Evolutionary conservation across 352 stramenopile genomes (phyloP).

Genomic region (Phytopythium oedochilum): DNA sequence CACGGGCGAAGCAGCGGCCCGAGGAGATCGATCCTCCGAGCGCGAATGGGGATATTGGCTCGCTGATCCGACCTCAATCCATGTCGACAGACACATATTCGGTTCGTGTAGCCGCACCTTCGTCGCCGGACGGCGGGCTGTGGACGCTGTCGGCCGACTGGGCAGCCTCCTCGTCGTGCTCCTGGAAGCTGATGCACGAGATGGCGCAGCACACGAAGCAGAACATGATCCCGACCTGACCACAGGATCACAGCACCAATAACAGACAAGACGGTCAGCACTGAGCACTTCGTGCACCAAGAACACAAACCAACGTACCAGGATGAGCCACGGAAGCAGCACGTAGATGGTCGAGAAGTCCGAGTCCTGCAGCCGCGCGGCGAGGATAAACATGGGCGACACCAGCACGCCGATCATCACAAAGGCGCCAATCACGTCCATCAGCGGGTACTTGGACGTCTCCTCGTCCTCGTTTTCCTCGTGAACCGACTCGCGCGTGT

Average conservation of each 20-base stretch:
- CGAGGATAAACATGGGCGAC: conserved; percentile 80
- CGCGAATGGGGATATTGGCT: not conserved
- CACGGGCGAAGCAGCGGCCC: not conserved
- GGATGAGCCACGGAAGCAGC: conserved; percentile 76
- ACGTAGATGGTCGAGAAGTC: conserved; percentile 81
- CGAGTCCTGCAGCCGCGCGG: conserved; percentile 58
- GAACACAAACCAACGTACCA: conserved; percentile 41
- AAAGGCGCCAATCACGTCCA: conserved; percentile 54
- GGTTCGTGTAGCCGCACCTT: conserved; percentile 58
- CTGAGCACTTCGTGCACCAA: not conserved
- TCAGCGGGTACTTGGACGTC: conserved; percentile 45
- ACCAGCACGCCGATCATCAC: conserved; percentile 44
- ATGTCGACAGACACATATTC: conserved; percentile 66
- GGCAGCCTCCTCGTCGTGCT: conserved; percentile 24
- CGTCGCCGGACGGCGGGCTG: conserved; percentile 40
- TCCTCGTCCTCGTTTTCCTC: conserved; percentile 48
- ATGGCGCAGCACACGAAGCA: conserved; percentile 81
- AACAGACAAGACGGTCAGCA: conserved; percentile 8
- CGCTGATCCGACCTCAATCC: conserved; percentile 24
- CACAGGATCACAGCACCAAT: too few relatives aligned
- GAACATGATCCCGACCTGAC: conserved; percentile 60
- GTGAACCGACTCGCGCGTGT: conserved; percentile 67
- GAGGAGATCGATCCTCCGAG: not conserved
- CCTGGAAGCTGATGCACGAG: conserved; percentile 54
- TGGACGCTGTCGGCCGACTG: conserved; percentile 21